Conservation (phyloP, 306 rosid species). For the Lupinus albus region DNA sequence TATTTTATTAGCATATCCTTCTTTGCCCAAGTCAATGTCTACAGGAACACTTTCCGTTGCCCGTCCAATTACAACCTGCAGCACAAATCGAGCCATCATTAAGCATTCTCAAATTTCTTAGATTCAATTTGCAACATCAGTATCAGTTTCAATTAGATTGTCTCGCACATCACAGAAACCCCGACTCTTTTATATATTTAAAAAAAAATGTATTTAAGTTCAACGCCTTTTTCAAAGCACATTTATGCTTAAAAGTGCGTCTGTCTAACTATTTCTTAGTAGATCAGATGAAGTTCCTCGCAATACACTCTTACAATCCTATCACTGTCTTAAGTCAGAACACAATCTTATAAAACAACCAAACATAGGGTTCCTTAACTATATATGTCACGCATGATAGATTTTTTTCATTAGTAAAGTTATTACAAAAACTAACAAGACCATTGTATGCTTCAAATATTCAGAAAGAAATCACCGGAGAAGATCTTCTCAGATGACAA, state of each 20-base stretch:
- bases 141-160: constrained; percentile 27
- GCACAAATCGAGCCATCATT: constrained; percentile 9
- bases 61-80: constrained; percentile 92
- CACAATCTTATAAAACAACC: constrained; percentile 24
- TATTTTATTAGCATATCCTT: constrained; percentile 63
- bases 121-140: constrained; percentile 27
- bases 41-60: constrained; percentile 67
- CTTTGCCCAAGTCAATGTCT: constrained; percentile 91
- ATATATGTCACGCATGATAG: constrained; percentile 5
- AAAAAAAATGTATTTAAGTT: constrained; percentile 1
- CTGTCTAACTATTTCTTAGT: constrained; percentile 8
- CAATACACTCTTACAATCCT: constrained; percentile 32
- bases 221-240: constrained; percentile 15
- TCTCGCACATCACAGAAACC: constrained; percentile 17
- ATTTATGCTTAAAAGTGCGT: constrained; percentile 25
- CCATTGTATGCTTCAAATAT: constrained; percentile 1
- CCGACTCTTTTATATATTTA: neutral
- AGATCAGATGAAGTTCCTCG: constrained; percentile 16
- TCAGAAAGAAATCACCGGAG: constrained; percentile 17
- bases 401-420: neutral
- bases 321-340: constrained; percentile 24
- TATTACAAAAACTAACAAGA: constrained; percentile 4
- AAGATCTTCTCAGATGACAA: constrained; percentile 12
- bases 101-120: constrained; percentile 27
- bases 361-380: neutral